phyloP scores from a whole-genome alignment of 148 eudicot species.

The Oxyria digyna region DNA sequence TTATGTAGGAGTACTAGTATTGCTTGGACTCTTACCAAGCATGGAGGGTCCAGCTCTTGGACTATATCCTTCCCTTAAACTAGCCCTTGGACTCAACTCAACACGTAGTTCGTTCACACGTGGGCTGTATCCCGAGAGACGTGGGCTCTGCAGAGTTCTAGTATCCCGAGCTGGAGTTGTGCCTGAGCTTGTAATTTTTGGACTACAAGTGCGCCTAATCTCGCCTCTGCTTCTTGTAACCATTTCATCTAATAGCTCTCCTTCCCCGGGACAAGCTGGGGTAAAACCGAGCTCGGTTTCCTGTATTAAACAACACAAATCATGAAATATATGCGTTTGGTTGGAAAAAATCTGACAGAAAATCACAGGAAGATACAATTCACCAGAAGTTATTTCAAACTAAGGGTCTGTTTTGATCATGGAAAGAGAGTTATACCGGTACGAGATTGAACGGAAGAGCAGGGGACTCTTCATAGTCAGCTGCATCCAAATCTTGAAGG shows the following conservation, averaged over 20 bases:
- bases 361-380: too few species aligned
- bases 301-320: slow-evolving; percentile 13
- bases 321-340: too few species aligned
- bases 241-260: slow-evolving; percentile 58
- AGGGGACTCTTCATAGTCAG: slow-evolving; percentile 77
- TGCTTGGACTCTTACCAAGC: slow-evolving; percentile 1
- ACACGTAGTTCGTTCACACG: slow-evolving; percentile 29
- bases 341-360: too few species aligned
- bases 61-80: background rate
- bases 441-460: slow-evolving; percentile 57
- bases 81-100: slow-evolving; percentile 9
- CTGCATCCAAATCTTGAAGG: slow-evolving; percentile 84
- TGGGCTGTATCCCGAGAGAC: slow-evolving; percentile 44
- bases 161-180: slow-evolving; percentile 49
- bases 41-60: slow-evolving; percentile 4
- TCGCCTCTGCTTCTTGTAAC: slow-evolving; percentile 88
- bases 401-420: too few species aligned
- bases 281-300: slow-evolving; percentile 46
- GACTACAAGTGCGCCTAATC: slow-evolving; percentile 46
- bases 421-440: slow-evolving; percentile 29
- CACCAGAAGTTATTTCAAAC: too few species aligned
- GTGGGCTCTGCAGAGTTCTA: slow-evolving; percentile 32
- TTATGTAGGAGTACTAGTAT: background rate
- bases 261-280: slow-evolving; percentile 36
- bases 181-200: slow-evolving; percentile 59